Conservation (phyloP, 495 filamentous ascomycete genomes). For the Talaromyces adpressus region DNA sequence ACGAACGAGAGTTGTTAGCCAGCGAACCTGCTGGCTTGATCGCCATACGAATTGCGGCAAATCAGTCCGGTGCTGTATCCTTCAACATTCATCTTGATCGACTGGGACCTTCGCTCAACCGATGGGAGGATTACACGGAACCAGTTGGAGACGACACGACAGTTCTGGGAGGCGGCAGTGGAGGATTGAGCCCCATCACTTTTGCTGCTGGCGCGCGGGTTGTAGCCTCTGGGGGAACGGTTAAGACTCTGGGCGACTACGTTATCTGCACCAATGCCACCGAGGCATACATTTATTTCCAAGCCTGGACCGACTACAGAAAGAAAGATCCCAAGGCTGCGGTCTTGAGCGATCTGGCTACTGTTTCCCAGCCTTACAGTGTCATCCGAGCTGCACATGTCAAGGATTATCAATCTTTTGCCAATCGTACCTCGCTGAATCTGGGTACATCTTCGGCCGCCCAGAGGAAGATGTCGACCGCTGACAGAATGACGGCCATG, state of each 20-base stretch:
- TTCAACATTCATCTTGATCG: neutral
- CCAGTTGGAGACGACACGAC: neutral
- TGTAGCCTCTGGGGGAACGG: neutral
- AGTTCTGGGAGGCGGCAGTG: neutral
- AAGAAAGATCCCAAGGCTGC: constrained; percentile 11
- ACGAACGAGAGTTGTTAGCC: constrained; percentile 15
- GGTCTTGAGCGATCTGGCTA: neutral
- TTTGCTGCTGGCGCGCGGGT: neutral
- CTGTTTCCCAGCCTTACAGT: constrained; percentile 7
- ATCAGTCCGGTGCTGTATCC: constrained; percentile 6
- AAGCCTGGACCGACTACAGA: constrained; percentile 10
- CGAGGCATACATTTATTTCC: constrained; percentile 9
- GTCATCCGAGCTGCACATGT: constrained; percentile 8
- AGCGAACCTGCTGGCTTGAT: constrained; percentile 30
- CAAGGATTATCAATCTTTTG: constrained; percentile 14
- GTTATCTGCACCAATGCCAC: neutral
- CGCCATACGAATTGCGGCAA: constrained; percentile 27
- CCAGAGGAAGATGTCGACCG: constrained; percentile 8
- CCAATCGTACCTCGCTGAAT: constrained; percentile 11
- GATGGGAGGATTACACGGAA: neutral
- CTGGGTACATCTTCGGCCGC: constrained; percentile 14
- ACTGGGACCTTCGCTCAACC: neutral
- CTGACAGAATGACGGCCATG: constrained; percentile 5
- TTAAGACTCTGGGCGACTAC: neutral
- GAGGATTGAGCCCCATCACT: constrained; percentile 5